Percentiles rank a stretch among this genome's conserved stretches.
Conservation (phyloP, 192 early-diverging fungal genomes). For the Umbelopsis sp. region DNA sequence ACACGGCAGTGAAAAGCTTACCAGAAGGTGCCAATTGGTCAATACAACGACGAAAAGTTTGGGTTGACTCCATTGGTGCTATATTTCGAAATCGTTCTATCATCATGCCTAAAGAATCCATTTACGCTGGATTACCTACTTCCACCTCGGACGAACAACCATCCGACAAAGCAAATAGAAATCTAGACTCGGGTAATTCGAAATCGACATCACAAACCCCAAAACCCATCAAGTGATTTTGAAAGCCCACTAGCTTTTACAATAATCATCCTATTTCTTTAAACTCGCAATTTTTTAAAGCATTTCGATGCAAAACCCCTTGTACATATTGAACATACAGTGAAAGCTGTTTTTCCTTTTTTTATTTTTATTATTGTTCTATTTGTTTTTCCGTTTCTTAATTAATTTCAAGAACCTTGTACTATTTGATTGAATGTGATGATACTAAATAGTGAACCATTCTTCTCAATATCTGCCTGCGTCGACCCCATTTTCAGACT, state of each 20-base stretch:
- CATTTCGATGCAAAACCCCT: background rate
- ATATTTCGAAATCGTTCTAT: conserved; percentile 37
- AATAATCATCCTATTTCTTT: background rate
- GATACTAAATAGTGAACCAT: background rate
- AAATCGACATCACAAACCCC: conserved; percentile 2
- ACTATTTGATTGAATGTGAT: background rate
- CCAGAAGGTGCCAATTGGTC: conserved; percentile 69
- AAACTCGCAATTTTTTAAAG: background rate
- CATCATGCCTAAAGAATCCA: conserved; percentile 29
- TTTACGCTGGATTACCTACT: conserved; percentile 17
- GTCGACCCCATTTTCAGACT: background rate
- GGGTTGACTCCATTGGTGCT: conserved; percentile 67
- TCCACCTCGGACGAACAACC: background rate
- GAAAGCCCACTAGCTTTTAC: background rate
- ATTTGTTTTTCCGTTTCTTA: background rate
- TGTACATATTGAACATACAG: conserved; percentile 9
- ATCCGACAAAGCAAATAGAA: background rate
- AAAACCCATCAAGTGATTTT: background rate
- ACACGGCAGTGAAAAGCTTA: conserved; percentile 48
- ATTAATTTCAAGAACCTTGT: no score
- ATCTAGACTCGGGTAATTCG: background rate
- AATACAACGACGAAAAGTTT: conserved; percentile 66
- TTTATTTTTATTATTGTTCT: background rate
- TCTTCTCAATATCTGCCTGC: background rate
- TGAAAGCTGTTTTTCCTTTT: background rate